These are phyloP conservation scores for Leishmania braziliensis DNA, from an alignment of 208 protist species.

Conservation along the genomic window DNA sequence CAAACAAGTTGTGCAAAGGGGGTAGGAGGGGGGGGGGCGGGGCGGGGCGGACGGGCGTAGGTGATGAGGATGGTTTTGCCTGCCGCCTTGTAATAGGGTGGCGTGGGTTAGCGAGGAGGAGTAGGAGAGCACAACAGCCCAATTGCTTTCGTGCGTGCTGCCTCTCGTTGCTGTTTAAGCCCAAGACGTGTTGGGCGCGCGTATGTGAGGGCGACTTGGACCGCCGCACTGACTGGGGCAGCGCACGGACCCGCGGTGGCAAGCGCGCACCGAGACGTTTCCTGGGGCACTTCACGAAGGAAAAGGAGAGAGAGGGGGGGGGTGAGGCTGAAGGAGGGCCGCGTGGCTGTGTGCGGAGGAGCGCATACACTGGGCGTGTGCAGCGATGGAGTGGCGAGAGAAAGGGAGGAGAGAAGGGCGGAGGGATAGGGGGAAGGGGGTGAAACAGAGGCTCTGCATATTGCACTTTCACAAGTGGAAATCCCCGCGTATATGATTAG, in stretches of 20 bases:
- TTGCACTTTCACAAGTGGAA: background rate
- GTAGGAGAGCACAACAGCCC: too few relatives aligned
- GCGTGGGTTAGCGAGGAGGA: too few relatives aligned
- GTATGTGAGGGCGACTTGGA: background rate
- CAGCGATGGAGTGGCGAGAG: background rate
- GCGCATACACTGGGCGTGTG: too few relatives aligned
- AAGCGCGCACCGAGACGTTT: background rate
- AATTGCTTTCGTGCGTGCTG: too few relatives aligned
- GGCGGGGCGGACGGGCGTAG: too few relatives aligned
- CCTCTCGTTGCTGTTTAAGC: too few relatives aligned
- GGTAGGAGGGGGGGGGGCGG: too few relatives aligned
- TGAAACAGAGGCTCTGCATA: background rate
- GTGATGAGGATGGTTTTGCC: too few relatives aligned
- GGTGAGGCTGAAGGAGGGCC: background rate
- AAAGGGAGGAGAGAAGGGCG: background rate
- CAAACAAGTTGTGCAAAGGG: background rate
- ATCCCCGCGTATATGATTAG: background rate
- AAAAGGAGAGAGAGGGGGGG: background rate
- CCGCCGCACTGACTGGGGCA: background rate
- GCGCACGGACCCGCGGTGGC: background rate
- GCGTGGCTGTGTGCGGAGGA: background rate
- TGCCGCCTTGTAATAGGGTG: too few relatives aligned
- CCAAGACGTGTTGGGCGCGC: background rate
- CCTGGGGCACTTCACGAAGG: too few relatives aligned
- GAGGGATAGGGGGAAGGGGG: background rate